These are phyloP conservation scores for Porcisia deanei DNA, from an alignment of 208 protist species.

Conservation along the genomic window DNA sequence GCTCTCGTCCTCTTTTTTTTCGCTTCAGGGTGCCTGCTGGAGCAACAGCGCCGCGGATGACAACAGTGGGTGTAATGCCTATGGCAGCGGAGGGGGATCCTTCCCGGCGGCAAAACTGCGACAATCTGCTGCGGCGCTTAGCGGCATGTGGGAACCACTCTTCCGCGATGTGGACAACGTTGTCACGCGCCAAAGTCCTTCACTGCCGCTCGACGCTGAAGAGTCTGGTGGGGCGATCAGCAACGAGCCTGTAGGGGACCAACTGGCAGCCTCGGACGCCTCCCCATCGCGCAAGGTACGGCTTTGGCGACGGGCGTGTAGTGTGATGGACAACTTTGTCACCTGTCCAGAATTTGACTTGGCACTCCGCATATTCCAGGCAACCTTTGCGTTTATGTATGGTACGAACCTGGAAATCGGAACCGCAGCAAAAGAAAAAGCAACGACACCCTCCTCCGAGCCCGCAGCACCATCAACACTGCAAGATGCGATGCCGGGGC, in stretches of 20 bases:
- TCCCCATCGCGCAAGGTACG: not conserved
- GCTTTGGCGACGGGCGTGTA: constrained; percentile 15
- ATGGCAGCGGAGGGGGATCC: constrained; percentile 8
- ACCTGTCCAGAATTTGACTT: constrained; percentile 36
- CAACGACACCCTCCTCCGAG: not conserved
- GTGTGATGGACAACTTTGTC: constrained; percentile 21
- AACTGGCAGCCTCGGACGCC: not conserved
- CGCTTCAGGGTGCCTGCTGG: constrained; percentile 38
- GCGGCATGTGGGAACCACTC: constrained; percentile 74
- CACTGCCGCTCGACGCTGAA: not conserved
- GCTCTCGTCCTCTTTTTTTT: constrained; percentile 32
- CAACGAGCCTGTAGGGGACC: not conserved
- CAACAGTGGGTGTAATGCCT: not conserved
- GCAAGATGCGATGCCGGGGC: not conserved
- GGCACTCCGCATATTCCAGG: constrained; percentile 48
- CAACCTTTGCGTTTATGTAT: constrained; percentile 66
- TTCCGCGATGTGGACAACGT: constrained; percentile 49
- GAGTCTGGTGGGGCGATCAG: not conserved
- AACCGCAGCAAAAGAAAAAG: not conserved
- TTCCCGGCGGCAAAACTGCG: constrained; percentile 54
- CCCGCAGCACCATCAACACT: not conserved
- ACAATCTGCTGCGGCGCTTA: constrained; percentile 35
- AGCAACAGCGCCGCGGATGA: constrained; percentile 3
- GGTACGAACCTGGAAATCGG: constrained; percentile 15
- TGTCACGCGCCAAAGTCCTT: constrained; percentile 4